Conservation (phyloP, 208 protist genomes). For the Wallacemonas sp. region DNA sequence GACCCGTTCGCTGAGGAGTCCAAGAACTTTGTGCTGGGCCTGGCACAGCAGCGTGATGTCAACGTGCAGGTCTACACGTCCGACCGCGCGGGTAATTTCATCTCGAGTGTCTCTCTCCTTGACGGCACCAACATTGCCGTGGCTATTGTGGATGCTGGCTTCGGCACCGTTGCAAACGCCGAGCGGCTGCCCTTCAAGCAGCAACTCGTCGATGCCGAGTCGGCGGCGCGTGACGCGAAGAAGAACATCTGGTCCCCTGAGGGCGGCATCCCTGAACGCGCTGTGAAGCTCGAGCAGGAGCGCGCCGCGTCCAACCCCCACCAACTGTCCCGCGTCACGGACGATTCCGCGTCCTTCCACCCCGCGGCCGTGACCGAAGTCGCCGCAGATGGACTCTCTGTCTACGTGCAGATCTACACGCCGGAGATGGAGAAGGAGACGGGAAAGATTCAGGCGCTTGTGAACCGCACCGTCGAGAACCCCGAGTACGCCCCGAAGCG, state of each 20-base stretch:
- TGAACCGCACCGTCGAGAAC: slow-evolving; percentile 44
- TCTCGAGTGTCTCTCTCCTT: slow-evolving; percentile 54
- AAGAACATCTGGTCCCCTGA: slow-evolving; percentile 63
- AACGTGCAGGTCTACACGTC: slow-evolving; percentile 84
- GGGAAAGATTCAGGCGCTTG: slow-evolving; percentile 54
- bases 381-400: slow-evolving; percentile 66
- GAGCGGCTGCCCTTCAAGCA: slow-evolving; percentile 72
- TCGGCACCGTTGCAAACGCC: slow-evolving; percentile 78
- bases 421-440: slow-evolving; percentile 42
- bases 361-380: slow-evolving; percentile 68
- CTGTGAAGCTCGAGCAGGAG: slow-evolving; percentile 64
- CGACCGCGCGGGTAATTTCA: slow-evolving; percentile 88
- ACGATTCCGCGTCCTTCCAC: slow-evolving; percentile 46
- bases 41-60: slow-evolving; percentile 79
- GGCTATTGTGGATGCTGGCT: slow-evolving; percentile 64
- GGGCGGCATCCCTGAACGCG: slow-evolving; percentile 59
- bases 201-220: slow-evolving; percentile 74
- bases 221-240: slow-evolving; percentile 47
- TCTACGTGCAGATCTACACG: slow-evolving; percentile 67
- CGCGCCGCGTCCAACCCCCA: slow-evolving; percentile 37
- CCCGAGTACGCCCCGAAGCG: slow-evolving; percentile 44
- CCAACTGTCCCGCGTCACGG: slow-evolving; percentile 35
- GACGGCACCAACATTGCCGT: slow-evolving; percentile 81
- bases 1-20: slow-evolving; percentile 80
- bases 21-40: slow-evolving; percentile 63